phyloP scores from a whole-genome alignment of 2,329 filamentous ascomycete species.

The Didymella sp. region DNA sequence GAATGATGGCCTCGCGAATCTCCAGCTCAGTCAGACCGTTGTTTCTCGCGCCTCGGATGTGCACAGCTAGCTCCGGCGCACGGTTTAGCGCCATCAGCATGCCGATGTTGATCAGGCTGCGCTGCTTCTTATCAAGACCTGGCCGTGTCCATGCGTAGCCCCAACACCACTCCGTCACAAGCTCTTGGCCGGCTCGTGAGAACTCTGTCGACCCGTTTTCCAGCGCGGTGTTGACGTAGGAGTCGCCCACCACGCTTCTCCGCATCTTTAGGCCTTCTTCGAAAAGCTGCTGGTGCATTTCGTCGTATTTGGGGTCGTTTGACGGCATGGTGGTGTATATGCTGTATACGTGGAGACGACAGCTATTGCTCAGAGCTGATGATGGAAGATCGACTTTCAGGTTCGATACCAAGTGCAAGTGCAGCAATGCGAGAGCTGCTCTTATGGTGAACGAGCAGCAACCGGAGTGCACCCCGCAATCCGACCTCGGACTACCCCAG shows the following conservation, averaged over 20 bases:
- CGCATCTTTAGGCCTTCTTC: conserved; percentile 67
- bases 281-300: conserved; percentile 63
- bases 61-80: conserved; percentile 65
- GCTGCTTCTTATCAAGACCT: conserved; percentile 66
- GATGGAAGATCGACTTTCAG: background rate
- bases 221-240: conserved; percentile 65
- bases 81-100: conserved; percentile 70
- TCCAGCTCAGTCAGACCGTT: conserved; percentile 69
- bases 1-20: conserved; percentile 65
- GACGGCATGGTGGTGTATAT: conserved; percentile 40
- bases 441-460: background rate
- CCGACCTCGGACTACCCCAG: conserved; percentile 32
- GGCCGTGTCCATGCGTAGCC: conserved; percentile 69
- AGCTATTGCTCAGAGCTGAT: background rate
- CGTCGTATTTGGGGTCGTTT: conserved; percentile 51
- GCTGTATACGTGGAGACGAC: background rate
- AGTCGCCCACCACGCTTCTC: conserved; percentile 65
- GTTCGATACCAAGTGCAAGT: background rate
- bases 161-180: conserved; percentile 71
- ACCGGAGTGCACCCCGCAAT: conserved; percentile 12
- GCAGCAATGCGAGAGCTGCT: background rate
- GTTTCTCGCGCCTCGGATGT: conserved; percentile 68
- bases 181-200: conserved; percentile 65
- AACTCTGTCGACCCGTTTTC: conserved; percentile 66
- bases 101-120: conserved; percentile 68